Conservation (phyloP, 768 basidiomycete genomes). For the Steccherinum ochraceum region DNA sequence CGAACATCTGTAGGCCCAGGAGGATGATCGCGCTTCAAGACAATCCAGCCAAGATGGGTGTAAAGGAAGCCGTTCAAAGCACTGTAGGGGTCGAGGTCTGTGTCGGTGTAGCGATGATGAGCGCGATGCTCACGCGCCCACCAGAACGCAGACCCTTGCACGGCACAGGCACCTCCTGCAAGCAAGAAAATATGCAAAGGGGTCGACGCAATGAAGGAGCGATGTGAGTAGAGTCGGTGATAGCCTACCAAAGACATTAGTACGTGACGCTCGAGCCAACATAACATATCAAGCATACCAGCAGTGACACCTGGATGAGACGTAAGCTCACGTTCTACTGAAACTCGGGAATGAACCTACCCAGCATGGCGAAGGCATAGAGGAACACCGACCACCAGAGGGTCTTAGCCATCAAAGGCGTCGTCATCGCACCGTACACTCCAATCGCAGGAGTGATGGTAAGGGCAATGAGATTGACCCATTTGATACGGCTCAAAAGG, state of each 20-base stretch:
- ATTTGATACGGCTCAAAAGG: constrained; percentile 19
- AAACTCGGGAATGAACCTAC: constrained; percentile 40
- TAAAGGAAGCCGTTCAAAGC: constrained; percentile 46
- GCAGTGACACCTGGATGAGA: constrained; percentile 18
- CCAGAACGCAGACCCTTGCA: constrained; percentile 52
- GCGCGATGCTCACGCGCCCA: constrained; percentile 51
- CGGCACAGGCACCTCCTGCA: constrained; percentile 40
- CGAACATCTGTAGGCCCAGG: constrained; percentile 45
- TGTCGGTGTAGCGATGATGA: constrained; percentile 49
- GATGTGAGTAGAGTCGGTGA: constrained; percentile 51
- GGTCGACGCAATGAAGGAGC: constrained; percentile 44
- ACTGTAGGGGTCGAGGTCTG: constrained; percentile 51
- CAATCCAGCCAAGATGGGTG: constrained; percentile 48
- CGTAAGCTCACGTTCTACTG: too few relatives aligned
- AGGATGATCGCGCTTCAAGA: constrained; percentile 40
- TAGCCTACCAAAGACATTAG: constrained; percentile 27
- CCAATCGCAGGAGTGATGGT: constrained; percentile 66
- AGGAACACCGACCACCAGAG: constrained; percentile 56
- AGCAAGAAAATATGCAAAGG: constrained; percentile 42
- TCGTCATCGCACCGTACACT: constrained; percentile 57
- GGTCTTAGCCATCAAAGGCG: constrained; percentile 45
- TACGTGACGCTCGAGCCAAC: constrained; percentile 21
- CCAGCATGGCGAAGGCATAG: constrained; percentile 85
- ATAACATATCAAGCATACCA: constrained; percentile 6
- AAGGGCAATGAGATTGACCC: constrained; percentile 74